Percentiles rank a stretch among this genome's conserved stretches.
phyloP scores from a whole-genome alignment of 129 eudicot genomes.

The Flaveria ramosissima region DNA sequence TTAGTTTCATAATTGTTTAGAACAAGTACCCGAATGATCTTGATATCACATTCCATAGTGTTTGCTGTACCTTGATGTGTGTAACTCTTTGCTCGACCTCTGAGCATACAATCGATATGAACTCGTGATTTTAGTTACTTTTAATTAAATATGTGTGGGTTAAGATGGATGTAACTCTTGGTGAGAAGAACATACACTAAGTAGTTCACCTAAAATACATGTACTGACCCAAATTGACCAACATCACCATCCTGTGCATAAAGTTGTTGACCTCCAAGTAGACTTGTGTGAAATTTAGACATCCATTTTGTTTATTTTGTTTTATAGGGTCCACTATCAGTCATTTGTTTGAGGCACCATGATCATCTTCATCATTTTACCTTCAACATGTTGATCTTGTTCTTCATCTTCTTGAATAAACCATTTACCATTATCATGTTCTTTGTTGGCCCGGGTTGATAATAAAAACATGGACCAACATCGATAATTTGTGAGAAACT shows the following conservation, averaged over 20 bases:
- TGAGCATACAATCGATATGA: background rate
- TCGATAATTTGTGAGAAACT: too few species aligned
- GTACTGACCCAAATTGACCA: slow-evolving; percentile 32
- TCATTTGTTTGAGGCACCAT: too few species aligned
- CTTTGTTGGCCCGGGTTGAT: too few species aligned
- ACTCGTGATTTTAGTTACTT: background rate
- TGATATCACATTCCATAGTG: background rate
- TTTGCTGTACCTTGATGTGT: background rate
- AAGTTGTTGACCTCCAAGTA: background rate
- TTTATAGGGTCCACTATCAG: background rate
- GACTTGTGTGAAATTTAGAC: too few species aligned
- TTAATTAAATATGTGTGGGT: background rate
- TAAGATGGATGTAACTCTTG: background rate
- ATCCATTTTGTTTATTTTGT: background rate
- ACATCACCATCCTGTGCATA: slow-evolving; percentile 31
- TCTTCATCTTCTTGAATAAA: too few species aligned
- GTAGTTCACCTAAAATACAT: slow-evolving; percentile 40
- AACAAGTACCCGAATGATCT: background rate
- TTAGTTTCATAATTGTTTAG: background rate
- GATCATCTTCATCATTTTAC: too few species aligned
- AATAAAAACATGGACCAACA: too few species aligned
- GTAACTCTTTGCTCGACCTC: background rate
- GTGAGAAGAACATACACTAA: slow-evolving; percentile 21
- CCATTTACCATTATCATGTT: too few species aligned
- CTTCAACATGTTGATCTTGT: too few species aligned